phyloP scores from a whole-genome alignment of 140 eudicot species.

The Oenanthe javanica region DNA sequence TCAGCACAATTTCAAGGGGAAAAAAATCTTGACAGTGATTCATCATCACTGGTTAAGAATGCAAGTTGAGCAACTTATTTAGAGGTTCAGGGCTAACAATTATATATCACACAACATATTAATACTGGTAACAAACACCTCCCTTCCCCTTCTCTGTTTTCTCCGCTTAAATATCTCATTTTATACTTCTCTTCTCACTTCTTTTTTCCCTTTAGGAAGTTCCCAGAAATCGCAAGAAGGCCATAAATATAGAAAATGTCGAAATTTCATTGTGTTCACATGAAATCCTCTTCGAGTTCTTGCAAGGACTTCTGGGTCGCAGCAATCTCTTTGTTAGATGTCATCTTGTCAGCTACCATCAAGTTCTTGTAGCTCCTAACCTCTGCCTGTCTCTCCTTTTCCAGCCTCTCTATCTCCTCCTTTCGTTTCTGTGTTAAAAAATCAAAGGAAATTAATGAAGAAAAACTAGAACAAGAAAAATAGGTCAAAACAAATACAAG shows the following conservation, averaged over 20 bases:
- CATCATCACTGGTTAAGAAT: not conserved
- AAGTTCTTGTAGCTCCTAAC: conserved; percentile 91
- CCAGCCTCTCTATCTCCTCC: conserved; percentile 86
- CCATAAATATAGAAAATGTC: not conserved
- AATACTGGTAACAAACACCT: not conserved
- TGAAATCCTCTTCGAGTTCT: conserved; percentile 95
- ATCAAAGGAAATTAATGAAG: not conserved
- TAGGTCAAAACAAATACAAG: not conserved
- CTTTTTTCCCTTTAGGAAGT: conserved; percentile 8
- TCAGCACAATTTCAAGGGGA: not conserved
- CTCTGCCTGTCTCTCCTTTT: conserved; percentile 86
- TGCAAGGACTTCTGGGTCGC: conserved; percentile 71
- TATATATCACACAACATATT: conserved; percentile 11
- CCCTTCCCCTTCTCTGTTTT: not conserved
- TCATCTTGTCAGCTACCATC: conserved; percentile 98
- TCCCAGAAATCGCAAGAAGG: not conserved
- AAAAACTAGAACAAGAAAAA: not conserved
- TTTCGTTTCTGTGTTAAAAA: conserved; percentile 58
- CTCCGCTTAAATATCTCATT: not conserved
- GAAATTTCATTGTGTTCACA: conserved; percentile 32
- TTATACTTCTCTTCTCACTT: not conserved
- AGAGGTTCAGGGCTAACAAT: not conserved
- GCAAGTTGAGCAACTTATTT: not conserved
- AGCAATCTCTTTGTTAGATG: conserved; percentile 85
- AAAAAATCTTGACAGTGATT: not conserved